Conservation (phyloP, 495 filamentous ascomycete genomes). For the Penicillium tannophilum region DNA sequence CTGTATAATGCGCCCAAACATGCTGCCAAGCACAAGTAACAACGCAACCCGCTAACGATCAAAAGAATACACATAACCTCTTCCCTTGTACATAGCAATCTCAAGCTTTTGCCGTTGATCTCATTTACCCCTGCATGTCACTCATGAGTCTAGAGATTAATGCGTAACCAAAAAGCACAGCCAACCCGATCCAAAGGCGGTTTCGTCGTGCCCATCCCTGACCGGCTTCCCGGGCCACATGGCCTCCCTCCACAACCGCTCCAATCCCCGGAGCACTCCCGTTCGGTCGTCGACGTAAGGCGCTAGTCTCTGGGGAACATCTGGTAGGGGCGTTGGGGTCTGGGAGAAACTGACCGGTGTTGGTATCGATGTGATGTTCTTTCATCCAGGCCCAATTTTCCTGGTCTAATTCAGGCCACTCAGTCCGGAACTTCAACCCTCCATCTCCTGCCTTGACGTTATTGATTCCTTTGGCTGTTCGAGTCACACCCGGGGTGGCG, state of each 20-base stretch:
- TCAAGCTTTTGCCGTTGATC: not conserved
- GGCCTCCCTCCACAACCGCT: constrained; percentile 75
- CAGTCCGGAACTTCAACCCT: constrained; percentile 80
- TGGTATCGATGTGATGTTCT: constrained; percentile 76
- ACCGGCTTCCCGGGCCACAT: constrained; percentile 74
- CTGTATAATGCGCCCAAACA: constrained; percentile 22
- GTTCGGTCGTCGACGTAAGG: constrained; percentile 64
- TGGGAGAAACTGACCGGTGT: constrained; percentile 64
- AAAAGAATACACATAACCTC: constrained; percentile 3
- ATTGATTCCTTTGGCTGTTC: constrained; percentile 58
- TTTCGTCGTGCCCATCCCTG: constrained; percentile 79
- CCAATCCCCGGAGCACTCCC: constrained; percentile 71
- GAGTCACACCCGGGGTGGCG: constrained; percentile 46
- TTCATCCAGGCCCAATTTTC: constrained; percentile 96
- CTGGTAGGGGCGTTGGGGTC: constrained; percentile 43
- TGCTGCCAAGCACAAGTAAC: constrained; percentile 16
- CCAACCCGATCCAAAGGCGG: constrained; percentile 69
- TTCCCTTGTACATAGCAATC: not conserved
- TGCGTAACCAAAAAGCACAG: constrained; percentile 73
- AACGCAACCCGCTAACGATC: constrained; percentile 19
- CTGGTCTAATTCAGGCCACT: constrained; percentile 88
- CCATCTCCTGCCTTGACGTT: constrained; percentile 84
- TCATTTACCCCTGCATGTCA: constrained; percentile 46
- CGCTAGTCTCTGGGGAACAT: constrained; percentile 66
- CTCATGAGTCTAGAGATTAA: constrained; percentile 73